Evolutionary conservation across 768 basidiomycete genomes (phyloP), one percentile per base, ranked within the genome.

Genomic region (Suillus sp.): DNA sequence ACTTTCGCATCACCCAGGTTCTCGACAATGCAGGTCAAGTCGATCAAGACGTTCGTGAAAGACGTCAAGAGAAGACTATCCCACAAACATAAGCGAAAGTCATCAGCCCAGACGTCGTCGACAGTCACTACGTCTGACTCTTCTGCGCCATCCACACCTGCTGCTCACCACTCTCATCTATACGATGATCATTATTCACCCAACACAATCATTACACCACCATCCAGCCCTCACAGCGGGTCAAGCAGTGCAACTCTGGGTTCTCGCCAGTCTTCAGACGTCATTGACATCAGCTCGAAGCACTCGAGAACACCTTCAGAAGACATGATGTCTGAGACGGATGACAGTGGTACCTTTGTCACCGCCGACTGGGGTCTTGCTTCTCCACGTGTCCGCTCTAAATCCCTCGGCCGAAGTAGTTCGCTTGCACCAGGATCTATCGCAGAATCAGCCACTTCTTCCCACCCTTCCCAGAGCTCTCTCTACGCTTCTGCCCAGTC

Each of bases 31-130:
- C 74, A 76, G 32, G 71, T 74, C 68, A 73, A 72, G 56, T 65
- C 70, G 0, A 72, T 75, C 48, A 72, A 69, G 30, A 72, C 68
- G 0, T 67, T 75, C 27, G 70, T 75, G 14, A 68, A 77, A 13
- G 74, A 71, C 14, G 71, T 77, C 35, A 77, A 75, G 58, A 74
- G 70, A 59, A 74, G 59, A 56, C 68, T 75, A 22, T 77, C 75
- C 22, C 62, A 64, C 13, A 60, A 60, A 40, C 60, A 67, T 6
- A 75, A 68, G 53, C 71, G 58, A 27, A 62, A 61, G 43, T 22
- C 62, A 22, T 58, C 59, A 45, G 20, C 58, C 11, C 43, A 27
- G 3, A 61, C 48, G 16, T 18, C 50, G 9, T 9, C 50, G 18
- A 51, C 61, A 8, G 47, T 60, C 69, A 64, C 37, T 68, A 68